phyloP scores from a whole-genome alignment of 352 stramenopile species.

The Phytophthora pseudosyringae region DNA sequence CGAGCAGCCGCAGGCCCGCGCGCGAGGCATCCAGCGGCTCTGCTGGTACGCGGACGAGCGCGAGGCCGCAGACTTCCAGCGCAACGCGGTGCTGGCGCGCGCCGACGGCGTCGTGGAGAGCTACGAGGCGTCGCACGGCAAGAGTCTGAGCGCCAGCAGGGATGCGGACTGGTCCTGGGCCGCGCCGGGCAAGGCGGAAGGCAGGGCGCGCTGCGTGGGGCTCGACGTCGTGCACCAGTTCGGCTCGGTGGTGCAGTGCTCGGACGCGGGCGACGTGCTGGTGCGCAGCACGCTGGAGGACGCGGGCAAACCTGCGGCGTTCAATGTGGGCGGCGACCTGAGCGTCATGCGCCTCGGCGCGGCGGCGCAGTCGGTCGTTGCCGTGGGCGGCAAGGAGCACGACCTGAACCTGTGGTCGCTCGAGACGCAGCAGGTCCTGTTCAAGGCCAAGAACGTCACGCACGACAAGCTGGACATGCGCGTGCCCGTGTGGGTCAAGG shows the following conservation, averaged over 20 bases:
- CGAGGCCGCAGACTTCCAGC: conserved; percentile 35
- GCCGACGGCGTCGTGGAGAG: conserved; percentile 71
- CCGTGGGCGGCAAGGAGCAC: conserved; percentile 82
- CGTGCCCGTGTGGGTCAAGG: conserved; percentile 91
- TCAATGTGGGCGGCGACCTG: conserved; percentile 64
- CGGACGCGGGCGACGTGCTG: conserved; percentile 56
- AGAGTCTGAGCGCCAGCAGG: conserved; percentile 30
- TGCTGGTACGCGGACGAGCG: conserved; percentile 71
- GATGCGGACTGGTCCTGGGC: conserved; percentile 60
- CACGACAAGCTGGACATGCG: conserved; percentile 90
- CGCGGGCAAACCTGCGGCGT: conserved; percentile 45
- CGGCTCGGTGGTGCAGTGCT: conserved; percentile 77
- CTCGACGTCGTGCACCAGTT: conserved; percentile 65
- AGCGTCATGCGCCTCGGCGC: conserved; percentile 63
- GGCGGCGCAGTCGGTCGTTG: conserved; percentile 60
- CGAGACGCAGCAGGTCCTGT: conserved; percentile 77
- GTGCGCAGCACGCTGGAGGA: conserved; percentile 57
- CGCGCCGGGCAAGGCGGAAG: conserved; percentile 9
- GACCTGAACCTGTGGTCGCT: conserved; percentile 85
- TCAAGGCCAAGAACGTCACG: conserved; percentile 88
- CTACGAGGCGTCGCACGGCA: conserved; percentile 56
- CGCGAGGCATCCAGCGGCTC: conserved; percentile 54
- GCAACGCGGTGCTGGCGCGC: conserved; percentile 67
- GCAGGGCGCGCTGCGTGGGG: conserved; percentile 48
- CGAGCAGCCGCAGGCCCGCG: conserved; percentile 51